phyloP scores from a whole-genome alignment of 192 early-diverging fungal species.

The Coemansia sp. region DNA sequence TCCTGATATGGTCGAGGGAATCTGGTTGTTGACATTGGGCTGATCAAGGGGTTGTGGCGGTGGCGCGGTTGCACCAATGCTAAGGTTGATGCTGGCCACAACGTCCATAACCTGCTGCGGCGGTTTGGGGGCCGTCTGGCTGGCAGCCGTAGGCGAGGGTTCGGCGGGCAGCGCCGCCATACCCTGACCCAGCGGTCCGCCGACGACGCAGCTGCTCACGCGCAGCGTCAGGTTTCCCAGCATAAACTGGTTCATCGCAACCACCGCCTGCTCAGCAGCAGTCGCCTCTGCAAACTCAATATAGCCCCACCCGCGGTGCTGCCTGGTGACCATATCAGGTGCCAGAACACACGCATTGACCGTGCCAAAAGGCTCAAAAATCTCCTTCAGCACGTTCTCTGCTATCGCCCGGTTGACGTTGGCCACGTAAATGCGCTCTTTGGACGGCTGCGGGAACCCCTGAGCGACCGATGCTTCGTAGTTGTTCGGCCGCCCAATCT shows the following conservation, averaged over 20 bases:
- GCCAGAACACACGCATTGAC: constrained; percentile 66
- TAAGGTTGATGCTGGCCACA: constrained; percentile 37
- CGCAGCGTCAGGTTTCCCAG: constrained; percentile 69
- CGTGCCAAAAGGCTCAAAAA: constrained; percentile 83
- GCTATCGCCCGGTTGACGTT: constrained; percentile 76
- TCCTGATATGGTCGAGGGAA: background rate
- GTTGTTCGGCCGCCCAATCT: constrained; percentile 85
- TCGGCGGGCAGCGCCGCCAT: constrained; percentile 62
- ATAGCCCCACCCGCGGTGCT: constrained; percentile 81
- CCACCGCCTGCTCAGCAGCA: constrained; percentile 60
- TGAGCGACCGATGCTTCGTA: constrained; percentile 62
- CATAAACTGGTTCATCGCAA: constrained; percentile 75
- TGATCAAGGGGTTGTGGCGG: constrained; percentile 1
- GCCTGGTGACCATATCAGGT: constrained; percentile 64
- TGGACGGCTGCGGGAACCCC: constrained; percentile 61
- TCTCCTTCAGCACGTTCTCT: constrained; percentile 69
- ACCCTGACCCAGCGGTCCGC: constrained; percentile 73
- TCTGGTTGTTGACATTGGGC: constrained; percentile 2
- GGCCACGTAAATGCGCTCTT: constrained; percentile 75
- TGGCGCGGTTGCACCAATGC: constrained; percentile 15
- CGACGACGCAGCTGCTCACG: constrained; percentile 67
- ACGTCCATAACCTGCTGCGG: constrained; percentile 43
- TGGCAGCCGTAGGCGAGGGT: background rate
- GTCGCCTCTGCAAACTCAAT: constrained; percentile 70
- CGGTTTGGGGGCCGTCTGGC: constrained; percentile 11